A percentile compares a stretch with the other conserved stretches of the same genome.
Evolutionary conservation across 371 early-diverging fungal species (phyloP).

Genomic region (Mortierella sp.): DNA sequence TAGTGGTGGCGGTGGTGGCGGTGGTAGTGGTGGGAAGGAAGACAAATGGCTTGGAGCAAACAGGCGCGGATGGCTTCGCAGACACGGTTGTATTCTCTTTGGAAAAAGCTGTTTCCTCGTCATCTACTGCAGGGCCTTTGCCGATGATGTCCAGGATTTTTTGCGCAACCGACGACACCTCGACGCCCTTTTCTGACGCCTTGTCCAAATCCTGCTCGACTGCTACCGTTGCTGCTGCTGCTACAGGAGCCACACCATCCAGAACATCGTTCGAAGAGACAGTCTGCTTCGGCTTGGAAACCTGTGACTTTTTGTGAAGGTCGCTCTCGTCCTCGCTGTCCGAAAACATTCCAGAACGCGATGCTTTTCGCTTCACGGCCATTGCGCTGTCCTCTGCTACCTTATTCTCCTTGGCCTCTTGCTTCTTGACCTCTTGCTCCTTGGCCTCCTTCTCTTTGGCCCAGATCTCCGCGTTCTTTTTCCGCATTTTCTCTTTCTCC

Average conservation of each 20-base stretch:
- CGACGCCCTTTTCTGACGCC: neutral
- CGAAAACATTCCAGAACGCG: neutral
- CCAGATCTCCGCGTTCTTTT: constrained; percentile 12
- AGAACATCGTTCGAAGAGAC: neutral
- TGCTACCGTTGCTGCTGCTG: neutral
- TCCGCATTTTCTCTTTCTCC: constrained; percentile 5
- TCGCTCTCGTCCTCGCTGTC: constrained; percentile 6
- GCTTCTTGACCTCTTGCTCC: neutral
- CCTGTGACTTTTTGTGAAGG: neutral
- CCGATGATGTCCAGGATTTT: constrained; percentile 25
- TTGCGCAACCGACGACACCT: constrained; percentile 14
- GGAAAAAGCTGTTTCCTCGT: neutral
- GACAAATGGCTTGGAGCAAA: neutral
- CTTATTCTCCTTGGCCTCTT: neutral
- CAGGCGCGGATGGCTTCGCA: neutral
- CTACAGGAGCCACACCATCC: neutral
- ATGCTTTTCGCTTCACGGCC: constrained; percentile 3
- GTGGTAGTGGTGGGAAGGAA: neutral
- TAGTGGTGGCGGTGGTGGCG: too few species aligned
- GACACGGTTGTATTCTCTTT: neutral
- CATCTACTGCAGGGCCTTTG: neutral
- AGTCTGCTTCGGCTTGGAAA: neutral
- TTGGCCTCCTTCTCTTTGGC: constrained; percentile 7
- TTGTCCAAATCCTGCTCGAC: neutral
- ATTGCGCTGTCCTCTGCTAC: neutral